Evolutionary conservation across 257 asterid species (phyloP).

Genomic region (Petrea volubilis): DNA sequence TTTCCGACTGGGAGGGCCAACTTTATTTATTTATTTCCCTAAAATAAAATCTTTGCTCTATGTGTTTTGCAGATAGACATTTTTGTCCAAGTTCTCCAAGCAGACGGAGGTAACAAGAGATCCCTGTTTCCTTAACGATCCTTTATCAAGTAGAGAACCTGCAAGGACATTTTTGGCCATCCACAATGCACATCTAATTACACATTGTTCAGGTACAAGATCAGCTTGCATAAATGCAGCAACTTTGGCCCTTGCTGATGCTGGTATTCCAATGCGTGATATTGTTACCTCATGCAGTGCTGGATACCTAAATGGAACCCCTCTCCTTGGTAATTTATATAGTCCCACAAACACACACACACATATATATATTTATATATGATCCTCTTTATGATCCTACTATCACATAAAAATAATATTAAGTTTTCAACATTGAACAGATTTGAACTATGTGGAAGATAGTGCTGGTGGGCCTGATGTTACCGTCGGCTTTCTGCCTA

Average conservation of each 20-base stretch:
- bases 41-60: not conserved
- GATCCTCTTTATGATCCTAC: not conserved
- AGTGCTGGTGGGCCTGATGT: slow-evolving; percentile 99
- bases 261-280: slow-evolving; percentile 97
- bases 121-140: not conserved
- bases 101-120: slow-evolving; percentile 82
- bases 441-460: slow-evolving; percentile 89
- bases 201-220: slow-evolving; percentile 72
- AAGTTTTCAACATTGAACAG: slow-evolving; percentile 37
- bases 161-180: not conserved
- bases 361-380: not conserved
- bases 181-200: no score
- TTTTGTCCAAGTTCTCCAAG: slow-evolving; percentile 97
- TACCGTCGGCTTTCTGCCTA: slow-evolving; percentile 88
- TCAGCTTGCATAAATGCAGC: slow-evolving; percentile 99
- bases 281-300: slow-evolving; percentile 92
- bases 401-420: not conserved
- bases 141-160: slow-evolving; percentile 8
- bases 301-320: slow-evolving; percentile 81
- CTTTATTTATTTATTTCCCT: not conserved
- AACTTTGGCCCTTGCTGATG: slow-evolving; percentile 94
- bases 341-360: no score
- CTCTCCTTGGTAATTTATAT: slow-evolving; percentile 71
- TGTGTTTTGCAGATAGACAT: slow-evolving; percentile 76
- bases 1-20: slow-evolving; percentile 4